Evolutionary conservation across 2,329 filamentous ascomycete species (phyloP).

Genomic region (Fusarium phyllophilum): DNA sequence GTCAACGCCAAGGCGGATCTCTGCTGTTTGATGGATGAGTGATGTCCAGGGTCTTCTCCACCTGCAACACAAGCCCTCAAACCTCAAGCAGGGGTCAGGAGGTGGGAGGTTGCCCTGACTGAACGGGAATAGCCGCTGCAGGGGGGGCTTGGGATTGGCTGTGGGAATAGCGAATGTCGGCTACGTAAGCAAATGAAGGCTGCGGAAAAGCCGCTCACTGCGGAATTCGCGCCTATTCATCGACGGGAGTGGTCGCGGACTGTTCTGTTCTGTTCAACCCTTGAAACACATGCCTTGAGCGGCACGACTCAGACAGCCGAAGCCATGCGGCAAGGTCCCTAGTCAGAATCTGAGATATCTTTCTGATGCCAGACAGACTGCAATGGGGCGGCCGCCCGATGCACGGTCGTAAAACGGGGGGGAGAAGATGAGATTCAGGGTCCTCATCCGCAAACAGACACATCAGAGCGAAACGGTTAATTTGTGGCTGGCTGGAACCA

Average conservation of each 20-base stretch:
- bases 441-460: conserved; percentile 12
- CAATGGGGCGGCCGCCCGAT: conserved; percentile 25
- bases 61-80: conserved; percentile 20
- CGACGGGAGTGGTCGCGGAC: conserved; percentile 15
- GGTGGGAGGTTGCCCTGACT: conserved; percentile 14
- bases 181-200: conserved; percentile 28
- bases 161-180: conserved; percentile 3
- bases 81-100: conserved; percentile 39
- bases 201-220: conserved; percentile 25
- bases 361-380: background rate
- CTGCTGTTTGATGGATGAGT: conserved; percentile 13
- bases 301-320: conserved; percentile 29
- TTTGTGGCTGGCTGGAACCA: conserved; percentile 23
- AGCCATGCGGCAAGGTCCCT: conserved; percentile 1
- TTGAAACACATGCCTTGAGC: conserved; percentile 19
- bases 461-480: conserved; percentile 1
- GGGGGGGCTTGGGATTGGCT: conserved; percentile 3
- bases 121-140: conserved; percentile 27
- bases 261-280: background rate
- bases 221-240: conserved; percentile 37
- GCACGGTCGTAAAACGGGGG: conserved; percentile 4
- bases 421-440: conserved; percentile 16
- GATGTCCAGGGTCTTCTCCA: conserved; percentile 36
- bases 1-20: conserved; percentile 38
- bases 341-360: conserved; percentile 4